Conservation (phyloP, 306 rosid species). For the Corylus heterophylla region DNA sequence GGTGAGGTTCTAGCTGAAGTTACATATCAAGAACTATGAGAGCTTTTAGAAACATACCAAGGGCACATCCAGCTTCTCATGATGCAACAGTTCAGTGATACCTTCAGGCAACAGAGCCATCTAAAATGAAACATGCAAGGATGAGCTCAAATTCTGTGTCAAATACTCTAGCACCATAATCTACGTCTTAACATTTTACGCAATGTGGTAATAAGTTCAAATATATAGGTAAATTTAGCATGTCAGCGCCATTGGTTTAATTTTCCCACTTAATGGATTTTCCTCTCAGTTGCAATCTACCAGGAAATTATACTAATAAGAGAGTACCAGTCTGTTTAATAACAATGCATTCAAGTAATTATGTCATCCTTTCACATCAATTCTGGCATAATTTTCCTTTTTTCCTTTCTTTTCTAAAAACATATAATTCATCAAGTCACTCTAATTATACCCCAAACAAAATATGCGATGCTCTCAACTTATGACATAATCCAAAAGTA, state of each 20-base stretch:
- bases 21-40: slow-evolving; percentile 10
- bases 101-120: slow-evolving; percentile 98
- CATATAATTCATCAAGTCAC: neutral
- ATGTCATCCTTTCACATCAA: neutral
- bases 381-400: neutral
- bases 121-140: slow-evolving; percentile 54
- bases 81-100: slow-evolving; percentile 90
- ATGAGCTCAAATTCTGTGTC: slow-evolving; percentile 25
- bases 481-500: neutral
- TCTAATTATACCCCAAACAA: neutral
- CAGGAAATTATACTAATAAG: neutral
- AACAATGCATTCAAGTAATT: neutral
- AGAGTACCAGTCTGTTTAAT: neutral
- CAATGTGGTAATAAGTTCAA: neutral
- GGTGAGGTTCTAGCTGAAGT: slow-evolving; percentile 17
- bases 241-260: neutral
- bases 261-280: neutral
- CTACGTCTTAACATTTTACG: neutral
- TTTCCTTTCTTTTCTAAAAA: neutral
- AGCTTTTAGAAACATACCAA: slow-evolving; percentile 62
- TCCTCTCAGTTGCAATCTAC: neutral
- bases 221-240: neutral
- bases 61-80: slow-evolving; percentile 70
- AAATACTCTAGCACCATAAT: neutral
- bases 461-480: neutral